phyloP scores from a whole-genome alignment of 352 stramenopile species.

The Aphanomyces astaci region DNA sequence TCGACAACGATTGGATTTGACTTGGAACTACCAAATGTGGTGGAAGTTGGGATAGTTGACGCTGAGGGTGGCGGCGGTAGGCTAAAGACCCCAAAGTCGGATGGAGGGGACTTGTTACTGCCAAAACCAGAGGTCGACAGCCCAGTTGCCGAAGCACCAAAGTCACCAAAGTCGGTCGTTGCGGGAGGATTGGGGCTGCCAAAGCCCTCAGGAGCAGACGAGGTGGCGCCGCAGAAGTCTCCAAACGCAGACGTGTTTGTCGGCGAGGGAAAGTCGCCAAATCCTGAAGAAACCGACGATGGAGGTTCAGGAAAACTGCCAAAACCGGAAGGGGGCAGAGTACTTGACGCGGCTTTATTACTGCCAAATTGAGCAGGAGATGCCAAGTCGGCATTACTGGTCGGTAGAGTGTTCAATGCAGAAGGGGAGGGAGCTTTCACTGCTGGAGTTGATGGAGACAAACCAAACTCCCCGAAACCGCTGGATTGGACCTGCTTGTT shows the following conservation, averaged over 20 bases:
- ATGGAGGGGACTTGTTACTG: not conserved
- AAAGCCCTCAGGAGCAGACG: too few relatives aligned
- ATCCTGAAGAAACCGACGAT: not conserved
- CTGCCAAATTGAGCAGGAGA: too few relatives aligned
- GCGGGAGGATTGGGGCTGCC: not conserved
- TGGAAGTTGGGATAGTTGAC: not conserved
- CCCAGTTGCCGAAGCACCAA: not conserved
- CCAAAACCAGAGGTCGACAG: not conserved
- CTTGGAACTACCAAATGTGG: too few relatives aligned
- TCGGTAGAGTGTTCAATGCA: too few relatives aligned
- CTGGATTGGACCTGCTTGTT: not conserved
- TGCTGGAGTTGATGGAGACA: not conserved
- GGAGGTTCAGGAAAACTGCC: not conserved
- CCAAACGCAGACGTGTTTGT: not conserved
- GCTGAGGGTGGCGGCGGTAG: not conserved
- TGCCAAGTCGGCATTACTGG: not conserved
- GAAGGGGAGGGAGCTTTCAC: not conserved
- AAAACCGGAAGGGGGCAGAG: not conserved
- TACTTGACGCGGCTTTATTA: too few relatives aligned
- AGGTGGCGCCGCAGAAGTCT: slow-evolving; percentile 10
- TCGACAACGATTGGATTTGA: not conserved
- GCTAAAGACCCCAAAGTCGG: not conserved
- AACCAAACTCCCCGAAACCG: not conserved
- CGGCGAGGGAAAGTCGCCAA: not conserved
- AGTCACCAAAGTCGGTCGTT: not conserved